phyloP scores from a whole-genome alignment of 2,329 filamentous ascomycete species.

The Endothia cerciana region DNA sequence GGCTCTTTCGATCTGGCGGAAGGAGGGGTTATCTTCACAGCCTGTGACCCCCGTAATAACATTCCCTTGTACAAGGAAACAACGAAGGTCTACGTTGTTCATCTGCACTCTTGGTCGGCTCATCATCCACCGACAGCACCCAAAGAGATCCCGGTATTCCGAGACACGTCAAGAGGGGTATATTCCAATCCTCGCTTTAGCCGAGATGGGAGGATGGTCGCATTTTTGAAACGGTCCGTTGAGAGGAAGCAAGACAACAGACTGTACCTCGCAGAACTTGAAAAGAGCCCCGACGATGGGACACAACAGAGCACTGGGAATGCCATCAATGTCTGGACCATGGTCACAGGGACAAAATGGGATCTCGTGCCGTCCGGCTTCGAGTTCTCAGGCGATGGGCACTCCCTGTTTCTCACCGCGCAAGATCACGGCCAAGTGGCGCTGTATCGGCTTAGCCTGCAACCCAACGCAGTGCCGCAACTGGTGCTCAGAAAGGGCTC shows the following conservation, averaged over 20 bases:
- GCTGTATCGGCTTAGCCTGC: slow-evolving; percentile 41
- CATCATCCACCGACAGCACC: slow-evolving; percentile 4
- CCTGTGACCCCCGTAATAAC: slow-evolving; percentile 30
- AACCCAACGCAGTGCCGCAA: slow-evolving; percentile 35
- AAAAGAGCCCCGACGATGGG: slow-evolving; percentile 27
- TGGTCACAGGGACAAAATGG: slow-evolving; percentile 36
- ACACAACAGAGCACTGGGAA: slow-evolving; percentile 3
- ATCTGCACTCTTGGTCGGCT: slow-evolving; percentile 39
- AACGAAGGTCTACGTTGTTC: slow-evolving; percentile 40
- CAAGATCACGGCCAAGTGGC: slow-evolving; percentile 39
- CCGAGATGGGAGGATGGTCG: slow-evolving; percentile 42
- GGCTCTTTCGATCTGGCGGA: slow-evolving; percentile 40
- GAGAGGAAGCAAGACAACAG: slow-evolving; percentile 34
- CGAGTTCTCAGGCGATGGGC: slow-evolving; percentile 40
- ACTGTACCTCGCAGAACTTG: slow-evolving; percentile 39
- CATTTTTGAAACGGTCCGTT: slow-evolving; percentile 39
- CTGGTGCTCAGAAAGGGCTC: slow-evolving; percentile 36
- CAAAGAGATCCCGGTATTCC: slow-evolving; percentile 31
- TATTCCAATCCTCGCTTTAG: slow-evolving; percentile 41
- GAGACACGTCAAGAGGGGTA: slow-evolving; percentile 26
- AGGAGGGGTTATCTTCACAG: slow-evolving; percentile 42
- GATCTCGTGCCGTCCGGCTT: slow-evolving; percentile 38
- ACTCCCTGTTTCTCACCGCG: slow-evolving; percentile 41
- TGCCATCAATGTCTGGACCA: slow-evolving; percentile 37
- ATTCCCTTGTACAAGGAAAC: slow-evolving; percentile 28